Percentiles rank a stretch among this genome's conserved stretches.
phyloP scores from a whole-genome alignment of 208 protist genomes.

The Balamuthia mandrillaris region DNA sequence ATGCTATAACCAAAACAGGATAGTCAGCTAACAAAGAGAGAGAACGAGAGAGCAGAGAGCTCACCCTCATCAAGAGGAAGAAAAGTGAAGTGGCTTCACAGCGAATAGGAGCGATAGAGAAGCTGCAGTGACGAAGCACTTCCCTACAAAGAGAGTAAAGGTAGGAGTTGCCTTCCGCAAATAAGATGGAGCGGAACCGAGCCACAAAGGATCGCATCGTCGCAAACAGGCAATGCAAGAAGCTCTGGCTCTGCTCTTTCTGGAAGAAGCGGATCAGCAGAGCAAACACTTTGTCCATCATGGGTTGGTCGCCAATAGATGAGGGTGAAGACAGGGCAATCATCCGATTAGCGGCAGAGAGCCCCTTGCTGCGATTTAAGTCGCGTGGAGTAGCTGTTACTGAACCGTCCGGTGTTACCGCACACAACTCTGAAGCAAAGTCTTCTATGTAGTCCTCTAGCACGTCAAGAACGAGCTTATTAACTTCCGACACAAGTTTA shows the following conservation, averaged over 20 bases:
- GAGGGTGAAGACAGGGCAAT: too few species aligned
- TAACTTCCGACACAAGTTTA: background rate
- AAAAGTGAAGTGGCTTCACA: background rate
- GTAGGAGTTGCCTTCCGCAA: background rate
- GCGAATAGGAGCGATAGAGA: background rate
- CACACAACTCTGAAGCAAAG: too few species aligned
- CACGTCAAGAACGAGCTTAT: slow-evolving; percentile 8
- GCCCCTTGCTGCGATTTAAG: too few species aligned
- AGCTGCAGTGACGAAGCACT: slow-evolving; percentile 25
- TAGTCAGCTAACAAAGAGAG: background rate
- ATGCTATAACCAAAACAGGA: background rate
- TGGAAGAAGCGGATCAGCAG: slow-evolving; percentile 12
- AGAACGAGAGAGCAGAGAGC: background rate
- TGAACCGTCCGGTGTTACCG: too few species aligned
- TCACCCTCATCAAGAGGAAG: slow-evolving; percentile 10
- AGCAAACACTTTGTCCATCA: background rate
- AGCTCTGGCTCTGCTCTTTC: background rate
- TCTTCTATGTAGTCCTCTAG: slow-evolving; percentile 30
- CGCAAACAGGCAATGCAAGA: background rate
- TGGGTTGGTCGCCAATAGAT: too few species aligned
- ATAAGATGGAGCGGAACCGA: slow-evolving; percentile 5
- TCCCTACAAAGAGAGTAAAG: slow-evolving; percentile 7
- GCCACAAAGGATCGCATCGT: background rate
- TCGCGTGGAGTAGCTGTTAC: too few species aligned
- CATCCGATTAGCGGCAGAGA: too few species aligned